phyloP scores from a whole-genome alignment of 148 eudicot species.

The Salicornia ramosissima region DNA sequence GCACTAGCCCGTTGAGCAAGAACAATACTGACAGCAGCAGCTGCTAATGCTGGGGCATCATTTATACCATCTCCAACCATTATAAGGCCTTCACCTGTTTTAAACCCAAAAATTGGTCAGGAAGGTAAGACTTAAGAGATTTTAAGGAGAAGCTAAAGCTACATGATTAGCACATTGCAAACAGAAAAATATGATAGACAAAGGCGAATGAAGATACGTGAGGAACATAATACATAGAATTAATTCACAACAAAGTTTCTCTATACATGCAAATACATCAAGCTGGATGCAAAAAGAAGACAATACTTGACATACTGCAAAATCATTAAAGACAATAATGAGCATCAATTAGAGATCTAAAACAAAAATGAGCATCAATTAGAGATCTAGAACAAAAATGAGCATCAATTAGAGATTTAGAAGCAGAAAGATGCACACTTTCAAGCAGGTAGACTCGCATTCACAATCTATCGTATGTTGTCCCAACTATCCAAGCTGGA shows the following conservation, averaged over 20 bases:
- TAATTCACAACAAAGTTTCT: neutral
- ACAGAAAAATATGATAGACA: no score
- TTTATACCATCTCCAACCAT: slow-evolving; percentile 99
- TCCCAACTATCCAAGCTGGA: neutral
- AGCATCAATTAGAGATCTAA: no score
- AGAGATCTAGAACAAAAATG: no score
- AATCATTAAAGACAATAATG: no score
- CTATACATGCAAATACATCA: neutral
- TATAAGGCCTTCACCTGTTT: slow-evolving; percentile 76
- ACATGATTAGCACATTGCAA: neutral
- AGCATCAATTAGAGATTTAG: neutral
- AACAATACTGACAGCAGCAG: slow-evolving; percentile 90
- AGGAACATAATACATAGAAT: no score
- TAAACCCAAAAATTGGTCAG: slow-evolving; percentile 2
- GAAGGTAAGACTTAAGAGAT: neutral
- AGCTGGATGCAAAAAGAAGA: neutral
- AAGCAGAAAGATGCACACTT: slow-evolving; percentile 3
- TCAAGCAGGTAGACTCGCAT: neutral
- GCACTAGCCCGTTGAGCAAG: slow-evolving; percentile 95
- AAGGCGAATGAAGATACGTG: no score
- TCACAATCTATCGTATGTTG: neutral
- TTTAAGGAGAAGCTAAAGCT: neutral
- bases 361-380: no score
- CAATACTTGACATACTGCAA: no score
- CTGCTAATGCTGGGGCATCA: slow-evolving; percentile 99